Evolutionary conservation across 2,329 filamentous ascomycete genomes (phyloP).

Genomic region (Tolypocladium endophyticum): DNA sequence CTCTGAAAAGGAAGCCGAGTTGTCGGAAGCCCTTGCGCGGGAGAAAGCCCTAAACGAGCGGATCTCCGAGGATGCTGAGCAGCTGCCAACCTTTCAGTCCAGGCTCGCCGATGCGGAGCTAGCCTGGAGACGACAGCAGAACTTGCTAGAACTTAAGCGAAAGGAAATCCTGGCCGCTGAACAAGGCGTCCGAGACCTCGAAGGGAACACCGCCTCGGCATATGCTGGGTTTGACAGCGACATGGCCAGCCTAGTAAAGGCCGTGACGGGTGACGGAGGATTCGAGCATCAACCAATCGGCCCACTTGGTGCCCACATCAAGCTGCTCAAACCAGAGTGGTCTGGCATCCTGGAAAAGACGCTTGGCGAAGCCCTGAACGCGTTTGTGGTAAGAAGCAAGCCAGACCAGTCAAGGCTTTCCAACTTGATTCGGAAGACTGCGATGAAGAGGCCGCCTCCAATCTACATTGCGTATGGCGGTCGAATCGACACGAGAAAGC

Average conservation of each 20-base stretch:
- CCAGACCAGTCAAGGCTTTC: slow-evolving; percentile 62
- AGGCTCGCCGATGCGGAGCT: slow-evolving; percentile 20
- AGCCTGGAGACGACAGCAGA: slow-evolving; percentile 17
- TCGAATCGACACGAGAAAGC: slow-evolving; percentile 21
- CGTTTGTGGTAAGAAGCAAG: slow-evolving; percentile 73
- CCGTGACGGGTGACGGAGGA: slow-evolving; percentile 57
- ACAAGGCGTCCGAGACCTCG: slow-evolving; percentile 36
- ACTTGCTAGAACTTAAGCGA: slow-evolving; percentile 31
- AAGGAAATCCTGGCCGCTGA: slow-evolving; percentile 44
- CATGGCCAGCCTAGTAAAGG: slow-evolving; percentile 52
- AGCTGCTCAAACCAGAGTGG: slow-evolving; percentile 72
- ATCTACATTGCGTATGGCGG: slow-evolving; percentile 27
- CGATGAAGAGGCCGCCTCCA: slow-evolving; percentile 37
- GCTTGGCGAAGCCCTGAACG: slow-evolving; percentile 58
- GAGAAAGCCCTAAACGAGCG: slow-evolving; percentile 16
- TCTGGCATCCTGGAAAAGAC: slow-evolving; percentile 68
- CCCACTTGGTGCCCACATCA: slow-evolving; percentile 70
- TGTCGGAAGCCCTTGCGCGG: slow-evolving; percentile 16
- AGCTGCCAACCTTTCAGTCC: slow-evolving; percentile 22
- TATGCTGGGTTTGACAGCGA: slow-evolving; percentile 54
- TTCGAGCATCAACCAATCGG: slow-evolving; percentile 70
- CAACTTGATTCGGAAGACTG: slow-evolving; percentile 49
- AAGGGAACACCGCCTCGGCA: slow-evolving; percentile 42
- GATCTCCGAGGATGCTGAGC: slow-evolving; percentile 15
- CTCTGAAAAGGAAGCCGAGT: slow-evolving; percentile 48